Evolutionary conservation across 495 filamentous ascomycete genomes (phyloP), one percentile per base, ranked within the genome.

Genomic region (Margaritispora aquatica): DNA sequence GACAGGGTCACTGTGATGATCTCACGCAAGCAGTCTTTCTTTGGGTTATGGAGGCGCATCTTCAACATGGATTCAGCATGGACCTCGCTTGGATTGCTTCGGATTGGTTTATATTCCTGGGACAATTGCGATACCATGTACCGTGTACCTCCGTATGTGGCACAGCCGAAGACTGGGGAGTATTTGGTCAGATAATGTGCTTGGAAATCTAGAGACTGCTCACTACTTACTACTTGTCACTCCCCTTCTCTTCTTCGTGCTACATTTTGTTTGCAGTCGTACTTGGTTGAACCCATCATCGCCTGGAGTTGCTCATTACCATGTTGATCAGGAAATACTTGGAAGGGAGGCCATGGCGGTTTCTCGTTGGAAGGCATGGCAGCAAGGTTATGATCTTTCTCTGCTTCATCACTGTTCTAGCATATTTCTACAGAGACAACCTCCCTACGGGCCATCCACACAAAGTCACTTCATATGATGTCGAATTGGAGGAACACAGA

Each of bases 401-500:
- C 2, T 17, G 22, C 36, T 49, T 57, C 29, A 3, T 57, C 41
- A 27, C 36, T 26, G 13, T 49, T 15, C 8, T 57, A 17, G 19
- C 2, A 21, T 26, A 29, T 22, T 11, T 41, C 20, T 57, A 19
- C 24, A 9, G 38, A 27, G 21, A 47, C 15, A 21, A 47, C 15
- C 3, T 57, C 3, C 31, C 53, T 19, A 5, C 54, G 2, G 20
- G 36, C 15, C 5, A 49, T 3, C 13, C 13, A 13, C 54, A 57
- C 41, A 22, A 2, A 5, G 49, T 57, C 23, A 57, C 4, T 36
- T 2, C 36, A 2, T 4, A 36, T 1, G 54, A 57, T 26, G 20
- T 57, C 54, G 38, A 48, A 8, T 21, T 57, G 23, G 54, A 57
- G 31, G 41, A 26, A 27, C 19, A 34, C 36, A n/a, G 21, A n/a